Evolutionary conservation across 768 basidiomycete species (phyloP).

Genomic region (Phylloporus rhodoxanthus): DNA sequence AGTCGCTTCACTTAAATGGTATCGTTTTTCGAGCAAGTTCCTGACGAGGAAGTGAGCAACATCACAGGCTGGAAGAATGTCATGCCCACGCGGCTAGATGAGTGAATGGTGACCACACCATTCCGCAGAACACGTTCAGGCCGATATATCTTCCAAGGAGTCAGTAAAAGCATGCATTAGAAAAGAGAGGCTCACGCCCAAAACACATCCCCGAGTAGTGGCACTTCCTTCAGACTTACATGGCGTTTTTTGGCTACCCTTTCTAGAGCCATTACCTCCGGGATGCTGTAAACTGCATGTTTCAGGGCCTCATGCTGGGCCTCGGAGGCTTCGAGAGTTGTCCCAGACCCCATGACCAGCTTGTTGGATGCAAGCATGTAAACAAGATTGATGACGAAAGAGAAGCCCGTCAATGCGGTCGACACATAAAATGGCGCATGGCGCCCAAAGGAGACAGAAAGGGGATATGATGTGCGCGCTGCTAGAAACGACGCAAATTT

Average conservation of each 20-base stretch:
- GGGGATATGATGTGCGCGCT: conserved; percentile 68
- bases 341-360: conserved; percentile 55
- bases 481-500: conserved; percentile 74
- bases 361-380: conserved; percentile 62
- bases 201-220: conserved; percentile 67
- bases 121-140: conserved; percentile 69
- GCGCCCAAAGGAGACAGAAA: conserved; percentile 61
- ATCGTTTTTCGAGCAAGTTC: conserved; percentile 69
- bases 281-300: conserved; percentile 38
- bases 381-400: conserved; percentile 61
- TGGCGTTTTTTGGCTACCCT: conserved; percentile 60
- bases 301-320: conserved; percentile 49
- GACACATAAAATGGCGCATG: conserved; percentile 73
- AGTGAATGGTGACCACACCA: conserved; percentile 73
- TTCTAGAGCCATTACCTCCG: conserved; percentile 58
- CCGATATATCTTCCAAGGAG: conserved; percentile 52
- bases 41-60: conserved; percentile 31
- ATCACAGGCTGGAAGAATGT: not conserved
- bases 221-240: conserved; percentile 56
- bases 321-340: conserved; percentile 61
- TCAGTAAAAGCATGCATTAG: conserved; percentile 2
- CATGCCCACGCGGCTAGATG: conserved; percentile 63
- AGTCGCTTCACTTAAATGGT: conserved; percentile 49
- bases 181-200: conserved; percentile 52
- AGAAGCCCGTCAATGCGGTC: conserved; percentile 56